Base-by-base conservation (phyloP, 352 stramenopile species). In the Salisapilia sapeloensis region DNA sequence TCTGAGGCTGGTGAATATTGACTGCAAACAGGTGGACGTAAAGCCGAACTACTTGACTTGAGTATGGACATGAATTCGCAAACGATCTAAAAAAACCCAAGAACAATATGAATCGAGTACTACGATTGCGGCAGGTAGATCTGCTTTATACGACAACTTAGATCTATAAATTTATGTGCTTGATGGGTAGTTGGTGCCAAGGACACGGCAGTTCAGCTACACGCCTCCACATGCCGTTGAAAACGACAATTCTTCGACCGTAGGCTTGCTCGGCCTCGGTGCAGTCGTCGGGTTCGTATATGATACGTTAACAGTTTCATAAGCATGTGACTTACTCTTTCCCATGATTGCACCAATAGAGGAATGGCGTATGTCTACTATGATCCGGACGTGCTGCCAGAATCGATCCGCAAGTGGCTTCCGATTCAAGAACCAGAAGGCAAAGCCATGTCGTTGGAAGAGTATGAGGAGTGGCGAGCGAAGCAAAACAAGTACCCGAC, bases 381-480 rank as follows among this genome's bases (percentile, higher is more conserved):
- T 30, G 75, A 90, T 38, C 75, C 75, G 15, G 75, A 90, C 31
- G 71, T 90, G 22, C 43, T 90, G 18, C 75, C 75, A 4, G 48
- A 33, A 33, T 51, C 65, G 20, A 51, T 90, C 37, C 83, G 83
- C 50, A 74, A 70, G 36, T 81, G 54, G 38, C 48, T 87, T 26
- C 69, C 66, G 29, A 90, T 90, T 41, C 63, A 90, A 37, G 71
- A 84, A 28, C 63, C 63, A 1, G 59, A 81, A 33, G 75, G 75
- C 29, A 67, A 82, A 31, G 71, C 63, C 38, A 90, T 90, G 75
- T 87, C 63, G 40, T 55, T 83, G 23, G 75, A 87, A 38, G 75
- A 90, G 46, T 90, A 90, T 38, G 75, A 90, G 29, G 50, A 77
- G 31, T 90, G 75, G 75, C 75, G 75, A 12, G 67, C 71, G 3